These are phyloP conservation scores for Solanum hybrid DNA, from an alignment of 305 asterid genomes.

Conservation along the genomic window DNA sequence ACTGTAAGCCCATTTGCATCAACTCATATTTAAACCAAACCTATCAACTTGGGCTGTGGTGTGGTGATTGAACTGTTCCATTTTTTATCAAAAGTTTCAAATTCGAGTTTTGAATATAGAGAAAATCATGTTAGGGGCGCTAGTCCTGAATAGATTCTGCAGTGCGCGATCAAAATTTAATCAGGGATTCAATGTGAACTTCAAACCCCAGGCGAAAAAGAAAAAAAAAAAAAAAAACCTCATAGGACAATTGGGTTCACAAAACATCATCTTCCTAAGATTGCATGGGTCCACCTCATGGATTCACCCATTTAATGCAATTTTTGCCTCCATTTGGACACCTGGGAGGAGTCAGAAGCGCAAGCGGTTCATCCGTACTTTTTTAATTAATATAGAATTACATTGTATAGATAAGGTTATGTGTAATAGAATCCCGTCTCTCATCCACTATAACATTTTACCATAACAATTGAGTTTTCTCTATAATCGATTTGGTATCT, in stretches of 20 bases:
- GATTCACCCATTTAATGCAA: not conserved
- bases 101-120: too few species aligned
- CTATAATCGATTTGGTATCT: not conserved
- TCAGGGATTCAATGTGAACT: fast-evolving
- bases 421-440: not conserved
- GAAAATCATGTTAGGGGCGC: too few species aligned
- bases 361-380: not conserved
- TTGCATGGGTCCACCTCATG: not conserved
- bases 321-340: not conserved
- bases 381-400: not conserved
- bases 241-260: not conserved
- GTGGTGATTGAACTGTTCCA: too few species aligned
- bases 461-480: not conserved
- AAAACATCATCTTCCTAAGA: not conserved
- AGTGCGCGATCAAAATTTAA: too few species aligned
- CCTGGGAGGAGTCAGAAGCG: not conserved
- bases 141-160: too few species aligned
- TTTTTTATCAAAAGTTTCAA: too few species aligned
- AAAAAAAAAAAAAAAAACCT: not conserved
- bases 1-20: not conserved
- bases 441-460: not conserved
- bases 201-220: too few species aligned
- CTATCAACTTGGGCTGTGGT: not conserved
- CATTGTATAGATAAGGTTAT: not conserved
- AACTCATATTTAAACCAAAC: not conserved